Percentiles rank a stretch among this genome's conserved stretches.
These are phyloP conservation scores for Populus davidiana DNA, from an alignment of 345 rosid species.

Conservation along the genomic window DNA sequence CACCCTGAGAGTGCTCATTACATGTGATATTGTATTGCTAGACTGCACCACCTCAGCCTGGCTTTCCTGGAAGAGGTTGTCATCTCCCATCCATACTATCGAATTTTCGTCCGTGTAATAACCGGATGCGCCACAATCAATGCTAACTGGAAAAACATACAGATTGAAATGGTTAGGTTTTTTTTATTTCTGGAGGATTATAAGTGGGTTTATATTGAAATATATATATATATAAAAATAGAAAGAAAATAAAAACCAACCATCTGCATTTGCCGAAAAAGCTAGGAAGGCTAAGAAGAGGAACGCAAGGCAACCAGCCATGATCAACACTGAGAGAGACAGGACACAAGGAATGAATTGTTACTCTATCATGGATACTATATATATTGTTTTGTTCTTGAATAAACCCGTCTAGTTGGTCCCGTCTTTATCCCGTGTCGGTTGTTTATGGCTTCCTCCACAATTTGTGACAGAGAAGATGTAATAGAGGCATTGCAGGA, in stretches of 20 bases:
- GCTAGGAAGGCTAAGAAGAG: conserved; percentile 19
- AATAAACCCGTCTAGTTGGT: no score
- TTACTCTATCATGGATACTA: no score
- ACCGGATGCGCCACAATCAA: conserved; percentile 17
- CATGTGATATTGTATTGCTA: background rate
- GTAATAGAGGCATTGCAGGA: no score
- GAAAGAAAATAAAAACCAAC: conserved; percentile 1
- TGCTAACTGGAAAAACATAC: background rate
- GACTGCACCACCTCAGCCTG: background rate
- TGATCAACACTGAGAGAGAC: background rate
- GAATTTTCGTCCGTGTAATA: conserved; percentile 7
- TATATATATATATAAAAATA: no score
- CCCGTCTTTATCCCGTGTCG: no score
- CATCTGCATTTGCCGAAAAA: conserved; percentile 20
- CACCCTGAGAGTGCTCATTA: conserved; percentile 21
- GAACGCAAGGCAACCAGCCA: conserved; percentile 15
- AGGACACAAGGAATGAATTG: background rate
- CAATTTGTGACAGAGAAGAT: no score
- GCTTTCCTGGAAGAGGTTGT: conserved; percentile 1
- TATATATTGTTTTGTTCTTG: no score
- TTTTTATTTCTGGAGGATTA: background rate
- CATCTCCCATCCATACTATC: conserved; percentile 21
- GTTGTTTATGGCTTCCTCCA: no score
- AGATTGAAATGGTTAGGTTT: background rate
- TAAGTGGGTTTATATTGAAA: background rate